Conservation (phyloP, 768 basidiomycete genomes). For the Xanthoconium purpureum region DNA sequence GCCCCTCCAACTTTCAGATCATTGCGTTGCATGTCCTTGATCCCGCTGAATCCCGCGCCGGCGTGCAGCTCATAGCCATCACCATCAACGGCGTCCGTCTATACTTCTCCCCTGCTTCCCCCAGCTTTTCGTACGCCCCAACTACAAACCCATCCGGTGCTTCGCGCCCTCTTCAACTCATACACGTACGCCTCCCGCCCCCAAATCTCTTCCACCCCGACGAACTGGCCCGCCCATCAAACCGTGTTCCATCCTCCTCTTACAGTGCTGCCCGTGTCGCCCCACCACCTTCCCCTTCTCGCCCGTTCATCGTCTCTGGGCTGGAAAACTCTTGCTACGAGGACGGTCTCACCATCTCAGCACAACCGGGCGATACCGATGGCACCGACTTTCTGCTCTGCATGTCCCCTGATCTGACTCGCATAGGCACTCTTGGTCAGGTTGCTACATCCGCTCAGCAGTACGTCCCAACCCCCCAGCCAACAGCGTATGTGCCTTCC, state of each 20-base stretch:
- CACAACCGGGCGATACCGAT: conserved; percentile 73
- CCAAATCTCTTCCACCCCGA: conserved; percentile 75
- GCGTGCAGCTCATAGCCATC: conserved; percentile 75
- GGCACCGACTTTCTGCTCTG: conserved; percentile 75
- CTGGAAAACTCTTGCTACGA: conserved; percentile 64
- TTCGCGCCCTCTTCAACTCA: conserved; percentile 53
- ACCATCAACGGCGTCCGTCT: conserved; percentile 81
- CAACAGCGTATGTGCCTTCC: conserved; percentile 38
- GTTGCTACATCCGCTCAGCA: conserved; percentile 44
- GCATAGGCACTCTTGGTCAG: conserved; percentile 68
- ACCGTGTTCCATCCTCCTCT: conserved; percentile 38
- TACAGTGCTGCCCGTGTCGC: conserved; percentile 47
- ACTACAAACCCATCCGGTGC: conserved; percentile 26
- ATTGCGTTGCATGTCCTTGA: conserved; percentile 67
- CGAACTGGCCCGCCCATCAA: conserved; percentile 53
- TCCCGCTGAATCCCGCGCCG: conserved; percentile 61
- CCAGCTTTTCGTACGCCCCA: conserved; percentile 48
- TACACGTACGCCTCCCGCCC: conserved; percentile 79
- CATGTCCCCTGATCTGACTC: conserved; percentile 70
- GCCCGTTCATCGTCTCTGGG: conserved; percentile 56
- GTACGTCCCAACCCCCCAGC: conserved; percentile 33
- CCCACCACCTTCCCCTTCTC: conserved; percentile 43
- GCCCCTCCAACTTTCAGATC: conserved; percentile 67
- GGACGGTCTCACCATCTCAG: conserved; percentile 63
- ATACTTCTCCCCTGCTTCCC: conserved; percentile 66